Percentiles rank a stretch among this genome's conserved stretches.
These are phyloP conservation scores for Albophoma yamanashiensis DNA, from an alignment of 2,329 filamentous ascomycete genomes.

Conservation along the genomic window DNA sequence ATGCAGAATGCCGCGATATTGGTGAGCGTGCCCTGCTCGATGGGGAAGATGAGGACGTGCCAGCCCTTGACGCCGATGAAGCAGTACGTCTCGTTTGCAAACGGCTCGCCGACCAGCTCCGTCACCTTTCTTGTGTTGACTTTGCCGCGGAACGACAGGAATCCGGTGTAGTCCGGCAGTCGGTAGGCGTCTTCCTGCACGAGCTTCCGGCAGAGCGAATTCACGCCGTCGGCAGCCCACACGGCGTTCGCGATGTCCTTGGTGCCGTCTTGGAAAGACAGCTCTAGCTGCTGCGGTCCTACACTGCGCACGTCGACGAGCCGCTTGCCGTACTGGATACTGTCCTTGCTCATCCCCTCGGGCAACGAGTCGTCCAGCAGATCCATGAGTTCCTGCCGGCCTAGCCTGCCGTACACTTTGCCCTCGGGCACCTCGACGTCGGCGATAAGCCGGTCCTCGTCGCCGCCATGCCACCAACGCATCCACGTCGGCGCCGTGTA, in stretches of 20 bases:
- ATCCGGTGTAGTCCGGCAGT: neutral
- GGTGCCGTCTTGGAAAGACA: neutral
- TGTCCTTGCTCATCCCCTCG: neutral
- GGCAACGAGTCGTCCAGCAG: neutral
- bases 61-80: neutral
- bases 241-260: neutral
- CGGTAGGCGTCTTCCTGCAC: neutral
- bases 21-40: neutral
- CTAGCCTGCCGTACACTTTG: neutral
- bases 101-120: neutral
- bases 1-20: neutral
- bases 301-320: neutral
- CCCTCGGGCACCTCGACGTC: slow-evolving; percentile 2
- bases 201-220: neutral
- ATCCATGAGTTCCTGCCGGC: slow-evolving; percentile 1
- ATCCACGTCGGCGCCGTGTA: neutral
- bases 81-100: neutral
- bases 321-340: slow-evolving; percentile 1
- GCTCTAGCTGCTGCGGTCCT: neutral
- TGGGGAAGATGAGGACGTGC: neutral
- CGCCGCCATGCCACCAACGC: slow-evolving; percentile 1
- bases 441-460: slow-evolving; percentile 1
- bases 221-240: slow-evolving; percentile 2
- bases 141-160: neutral
- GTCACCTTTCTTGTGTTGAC: neutral